A percentile compares a stretch with the other conserved stretches of the same genome.
Conservation (phyloP, 257 asterid species). For the Handroanthus guayacan region DNA sequence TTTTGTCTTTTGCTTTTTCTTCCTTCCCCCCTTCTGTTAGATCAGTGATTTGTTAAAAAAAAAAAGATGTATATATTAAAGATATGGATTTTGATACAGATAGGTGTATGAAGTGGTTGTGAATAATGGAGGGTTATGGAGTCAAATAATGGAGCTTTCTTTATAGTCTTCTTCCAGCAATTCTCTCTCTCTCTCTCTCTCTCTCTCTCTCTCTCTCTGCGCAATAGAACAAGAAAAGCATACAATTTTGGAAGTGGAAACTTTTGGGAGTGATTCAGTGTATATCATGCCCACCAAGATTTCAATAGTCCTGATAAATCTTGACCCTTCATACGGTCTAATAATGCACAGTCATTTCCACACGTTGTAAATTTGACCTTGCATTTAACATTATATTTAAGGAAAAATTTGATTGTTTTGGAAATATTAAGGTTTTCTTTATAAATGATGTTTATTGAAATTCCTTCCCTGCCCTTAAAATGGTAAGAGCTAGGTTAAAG, state of each 20-base stretch:
- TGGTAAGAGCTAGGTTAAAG: background rate
- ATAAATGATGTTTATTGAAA: background rate
- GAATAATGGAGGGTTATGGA: constrained; percentile 42
- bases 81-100: constrained; percentile 27
- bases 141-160: constrained; percentile 45
- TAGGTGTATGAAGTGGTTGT: constrained; percentile 29
- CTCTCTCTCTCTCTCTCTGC: constrained; percentile 35
- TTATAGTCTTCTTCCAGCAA: constrained; percentile 41
- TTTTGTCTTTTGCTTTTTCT: constrained; percentile 52
- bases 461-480: background rate
- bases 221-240: constrained; percentile 44
- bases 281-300: constrained; percentile 32
- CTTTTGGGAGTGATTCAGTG: constrained; percentile 37
- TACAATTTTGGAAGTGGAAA: constrained; percentile 55
- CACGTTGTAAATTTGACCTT: constrained; percentile 32
- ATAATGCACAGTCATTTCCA: constrained; percentile 10
- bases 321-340: constrained; percentile 32
- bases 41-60: constrained; percentile 22
- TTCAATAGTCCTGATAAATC: constrained; percentile 35
- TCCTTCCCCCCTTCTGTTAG: constrained; percentile 20
- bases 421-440: constrained; percentile 35
- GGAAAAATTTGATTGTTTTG: background rate
- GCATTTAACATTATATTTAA: background rate
- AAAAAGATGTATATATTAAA: constrained; percentile 16
- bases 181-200: constrained; percentile 32